Evolutionary conservation across 331 rosid genomes (phyloP).

Genomic region (Telfairia occidentalis): DNA sequence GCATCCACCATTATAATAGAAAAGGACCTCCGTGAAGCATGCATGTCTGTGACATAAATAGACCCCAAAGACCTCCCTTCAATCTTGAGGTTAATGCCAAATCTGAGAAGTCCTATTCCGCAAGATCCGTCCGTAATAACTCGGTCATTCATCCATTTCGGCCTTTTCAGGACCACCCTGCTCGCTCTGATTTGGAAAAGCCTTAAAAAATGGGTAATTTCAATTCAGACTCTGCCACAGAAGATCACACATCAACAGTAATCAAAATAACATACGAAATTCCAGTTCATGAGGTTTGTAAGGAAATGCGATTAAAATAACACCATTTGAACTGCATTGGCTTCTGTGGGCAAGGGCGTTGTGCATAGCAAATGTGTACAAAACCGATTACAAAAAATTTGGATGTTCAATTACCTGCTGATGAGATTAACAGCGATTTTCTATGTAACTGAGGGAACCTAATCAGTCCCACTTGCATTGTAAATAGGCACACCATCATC

Average conservation of each 20-base stretch:
- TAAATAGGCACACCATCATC: constrained; percentile 26
- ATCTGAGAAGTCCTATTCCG: not conserved
- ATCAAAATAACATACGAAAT: not conserved
- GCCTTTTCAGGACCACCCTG: constrained; percentile 1
- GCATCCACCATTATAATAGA: not conserved
- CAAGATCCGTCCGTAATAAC: not conserved
- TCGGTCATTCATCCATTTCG: not conserved
- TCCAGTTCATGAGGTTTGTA: too few relatives aligned
- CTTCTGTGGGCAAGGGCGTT: not conserved
- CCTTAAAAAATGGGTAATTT: constrained; percentile 4
- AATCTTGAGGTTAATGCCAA: constrained; percentile 5
- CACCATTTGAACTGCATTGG: too few relatives aligned
- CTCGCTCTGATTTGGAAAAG: not conserved
- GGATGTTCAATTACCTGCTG: constrained; percentile 1
- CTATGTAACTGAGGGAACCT: not conserved
- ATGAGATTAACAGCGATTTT: not conserved
- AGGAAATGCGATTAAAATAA: too few relatives aligned
- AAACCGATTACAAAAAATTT: not conserved
- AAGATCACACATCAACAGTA: not conserved
- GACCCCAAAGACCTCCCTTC: not conserved
- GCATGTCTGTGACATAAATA: not conserved
- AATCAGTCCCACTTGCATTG: constrained; percentile 23
- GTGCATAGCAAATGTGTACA: not conserved
- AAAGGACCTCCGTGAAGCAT: not conserved
- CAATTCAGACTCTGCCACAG: not conserved